A percentile compares a stretch with the other conserved stretches of the same genome.
phyloP scores from a whole-genome alignment of 305 asterid genomes.

The Solanum aculeatissimum region DNA sequence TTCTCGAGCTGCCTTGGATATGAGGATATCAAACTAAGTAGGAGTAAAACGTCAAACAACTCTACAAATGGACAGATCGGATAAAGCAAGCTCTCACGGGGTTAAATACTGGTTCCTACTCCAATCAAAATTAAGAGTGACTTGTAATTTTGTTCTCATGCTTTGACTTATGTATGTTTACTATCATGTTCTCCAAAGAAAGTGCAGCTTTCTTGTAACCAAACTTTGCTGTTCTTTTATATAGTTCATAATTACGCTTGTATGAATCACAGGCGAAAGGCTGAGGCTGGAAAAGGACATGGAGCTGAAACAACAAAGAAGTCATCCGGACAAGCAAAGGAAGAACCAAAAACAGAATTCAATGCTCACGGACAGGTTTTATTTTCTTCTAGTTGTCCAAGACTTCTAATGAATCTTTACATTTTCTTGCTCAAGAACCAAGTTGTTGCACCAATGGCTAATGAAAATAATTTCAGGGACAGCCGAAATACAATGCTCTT shows the following conservation, averaged over 20 bases:
- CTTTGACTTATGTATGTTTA: background rate
- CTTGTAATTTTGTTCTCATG: background rate
- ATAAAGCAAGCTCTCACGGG: background rate
- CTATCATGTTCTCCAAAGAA: background rate
- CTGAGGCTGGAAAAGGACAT: conserved; percentile 44
- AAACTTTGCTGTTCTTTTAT: background rate
- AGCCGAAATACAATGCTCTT: conserved; percentile 31
- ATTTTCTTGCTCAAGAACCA: background rate
- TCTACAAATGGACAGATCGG: background rate
- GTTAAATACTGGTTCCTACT: background rate
- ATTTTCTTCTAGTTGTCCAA: conserved; percentile 2
- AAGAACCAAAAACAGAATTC: conserved; percentile 8
- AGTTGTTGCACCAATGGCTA: background rate
- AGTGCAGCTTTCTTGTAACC: background rate
- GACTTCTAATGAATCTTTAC: background rate
- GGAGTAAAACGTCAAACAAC: background rate
- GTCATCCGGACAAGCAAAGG: conserved; percentile 18
- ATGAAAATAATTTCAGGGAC: conserved; percentile 30
- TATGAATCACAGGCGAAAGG: conserved; percentile 33
- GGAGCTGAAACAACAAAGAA: conserved; percentile 26
- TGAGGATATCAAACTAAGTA: background rate
- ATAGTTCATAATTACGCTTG: background rate
- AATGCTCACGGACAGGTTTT: conserved; percentile 31
- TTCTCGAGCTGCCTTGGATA: background rate
- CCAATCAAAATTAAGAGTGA: background rate